Percentiles rank a stretch among this genome's conserved stretches.
Evolutionary conservation across 78 protist species (phyloP).

Genomic region (Planoprotostelium fungivorum): DNA sequence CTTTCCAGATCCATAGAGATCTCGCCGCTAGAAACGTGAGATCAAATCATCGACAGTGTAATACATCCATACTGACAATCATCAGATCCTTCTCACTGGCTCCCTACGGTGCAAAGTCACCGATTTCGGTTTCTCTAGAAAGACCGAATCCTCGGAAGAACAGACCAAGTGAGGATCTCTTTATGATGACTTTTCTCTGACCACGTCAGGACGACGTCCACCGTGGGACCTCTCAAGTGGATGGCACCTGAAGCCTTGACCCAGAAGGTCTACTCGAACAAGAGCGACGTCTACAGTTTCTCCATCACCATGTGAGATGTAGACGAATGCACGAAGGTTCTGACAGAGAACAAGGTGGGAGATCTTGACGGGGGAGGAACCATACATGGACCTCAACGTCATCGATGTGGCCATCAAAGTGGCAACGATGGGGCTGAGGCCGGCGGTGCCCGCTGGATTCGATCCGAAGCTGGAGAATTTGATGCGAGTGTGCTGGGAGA

Average conservation of each 20-base stretch:
- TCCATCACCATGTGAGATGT: neutral
- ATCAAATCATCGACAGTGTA: no score
- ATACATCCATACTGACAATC: no score
- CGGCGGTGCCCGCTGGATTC: neutral
- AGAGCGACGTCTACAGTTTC: neutral
- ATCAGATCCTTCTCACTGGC: neutral
- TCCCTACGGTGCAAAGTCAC: neutral
- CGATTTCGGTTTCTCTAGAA: neutral
- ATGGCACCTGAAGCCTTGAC: neutral
- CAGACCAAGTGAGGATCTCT: no score
- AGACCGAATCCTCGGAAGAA: neutral
- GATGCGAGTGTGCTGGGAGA: neutral
- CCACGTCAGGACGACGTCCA: neutral
- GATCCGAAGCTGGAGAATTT: neutral
- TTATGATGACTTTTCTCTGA: no score
- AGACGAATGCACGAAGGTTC: no score
- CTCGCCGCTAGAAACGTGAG: neutral
- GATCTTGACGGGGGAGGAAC: neutral
- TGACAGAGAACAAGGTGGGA: neutral
- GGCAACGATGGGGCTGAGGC: neutral
- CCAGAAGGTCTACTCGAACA: neutral
- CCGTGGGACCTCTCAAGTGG: neutral
- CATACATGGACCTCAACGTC: neutral
- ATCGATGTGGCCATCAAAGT: neutral
- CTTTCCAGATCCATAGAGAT: neutral